phyloP scores from a whole-genome alignment of 1,284 basidiomycete genomes.

The Naganishia sp. region DNA sequence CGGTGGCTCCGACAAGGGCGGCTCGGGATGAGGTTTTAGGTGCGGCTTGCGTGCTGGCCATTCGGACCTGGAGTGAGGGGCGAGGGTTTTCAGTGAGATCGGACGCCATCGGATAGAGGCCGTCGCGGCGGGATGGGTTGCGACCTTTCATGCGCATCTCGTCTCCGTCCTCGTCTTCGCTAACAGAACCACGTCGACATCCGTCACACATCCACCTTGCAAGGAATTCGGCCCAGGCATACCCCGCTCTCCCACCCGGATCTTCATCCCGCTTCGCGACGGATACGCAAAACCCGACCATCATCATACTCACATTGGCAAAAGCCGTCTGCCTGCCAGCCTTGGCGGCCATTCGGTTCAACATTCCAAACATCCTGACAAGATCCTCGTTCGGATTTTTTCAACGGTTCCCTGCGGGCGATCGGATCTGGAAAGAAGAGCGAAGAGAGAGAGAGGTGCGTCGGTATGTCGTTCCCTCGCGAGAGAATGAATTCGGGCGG shows the following conservation, averaged over 20 bases:
- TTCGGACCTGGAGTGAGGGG: conserved; percentile 23
- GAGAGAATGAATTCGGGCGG: neutral
- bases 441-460: neutral
- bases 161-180: neutral
- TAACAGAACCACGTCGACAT: neutral
- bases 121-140: neutral
- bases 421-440: conserved; percentile 3
- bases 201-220: too few species aligned
- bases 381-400: neutral
- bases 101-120: neutral
- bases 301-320: conserved; percentile 18
- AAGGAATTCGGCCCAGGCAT: too few species aligned
- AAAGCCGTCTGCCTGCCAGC: conserved; percentile 28
- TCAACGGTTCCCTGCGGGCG: conserved; percentile 2
- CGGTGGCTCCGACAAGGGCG: conserved; percentile 73
- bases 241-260: too few species aligned
- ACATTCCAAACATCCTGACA: conserved; percentile 27
- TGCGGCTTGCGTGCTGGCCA: conserved; percentile 29
- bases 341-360: conserved; percentile 30
- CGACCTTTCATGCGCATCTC: neutral
- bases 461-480: neutral
- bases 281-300: neutral
- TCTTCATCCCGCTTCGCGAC: neutral
- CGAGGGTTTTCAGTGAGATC: neutral
- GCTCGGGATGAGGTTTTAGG: conserved; percentile 61